Base-by-base conservation (phyloP, 768 basidiomycete species). In the Russula ochroleuca region DNA sequence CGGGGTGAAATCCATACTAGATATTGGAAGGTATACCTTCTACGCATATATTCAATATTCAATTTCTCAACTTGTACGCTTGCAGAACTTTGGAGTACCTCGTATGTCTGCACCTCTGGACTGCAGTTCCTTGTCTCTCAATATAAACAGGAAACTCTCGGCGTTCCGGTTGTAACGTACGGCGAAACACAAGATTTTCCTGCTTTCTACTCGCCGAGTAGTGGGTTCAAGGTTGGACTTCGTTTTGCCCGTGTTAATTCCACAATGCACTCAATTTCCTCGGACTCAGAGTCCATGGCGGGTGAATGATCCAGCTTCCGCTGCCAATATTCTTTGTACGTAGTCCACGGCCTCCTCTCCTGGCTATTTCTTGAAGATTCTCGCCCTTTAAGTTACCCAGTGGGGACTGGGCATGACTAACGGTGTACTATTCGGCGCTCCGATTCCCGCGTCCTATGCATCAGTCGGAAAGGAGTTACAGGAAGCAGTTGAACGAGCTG, bases 1-100 rank as follows among this genome's bases (percentile, higher is more conserved):
- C 11, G 97, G 97, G 13, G 86, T 92, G 21, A 99, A 98, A 73
- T 92, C 90, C 0, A 98, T 99, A 65, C 74, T 99, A 48, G 97
- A 99, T 73, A 94, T 98, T 63, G 89, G 89, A 62, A 82, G 83
- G 89, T 85, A 59, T 59, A 76, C 51, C 15, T 43, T 51, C 45
- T 17, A 28, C 17, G 31, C 64, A 40, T 51, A 13, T 31, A 21
- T 17, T 47, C 2, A 31, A 23, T 31, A 19, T 48, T 35, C n/a
- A 7, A 1, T 41, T 37, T 37, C 49, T 25, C 11, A 31, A 57
- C 56, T 56, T 19, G 40, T 56, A 40, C n/a, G 43, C 9, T 10
- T 67, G 19, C 57, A 90, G 90, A 71, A 92, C 90, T 15, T 76
- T 92, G 25, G 90, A 92, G 73, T 90, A 89, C 72, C 80, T 92